phyloP scores from a whole-genome alignment of 345 rosid species.

The Brassica juncea region DNA sequence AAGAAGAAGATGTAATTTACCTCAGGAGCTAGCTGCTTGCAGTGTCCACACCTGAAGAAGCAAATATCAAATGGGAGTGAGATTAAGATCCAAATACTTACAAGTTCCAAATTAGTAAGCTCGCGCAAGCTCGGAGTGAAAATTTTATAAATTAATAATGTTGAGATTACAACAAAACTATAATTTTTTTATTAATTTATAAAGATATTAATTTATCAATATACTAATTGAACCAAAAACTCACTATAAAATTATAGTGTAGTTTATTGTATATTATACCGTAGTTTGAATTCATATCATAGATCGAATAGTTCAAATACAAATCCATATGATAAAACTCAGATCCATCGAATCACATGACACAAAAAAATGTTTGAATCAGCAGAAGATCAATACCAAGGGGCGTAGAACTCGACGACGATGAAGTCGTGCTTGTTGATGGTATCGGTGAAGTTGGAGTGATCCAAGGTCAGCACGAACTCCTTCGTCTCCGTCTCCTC shows the following conservation, averaged over 20 bases:
- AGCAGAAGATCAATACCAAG: conserved; percentile 53
- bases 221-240: too few species aligned
- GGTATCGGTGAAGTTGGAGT: conserved; percentile 83
- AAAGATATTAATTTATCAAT: too few species aligned
- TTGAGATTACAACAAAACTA: too few species aligned
- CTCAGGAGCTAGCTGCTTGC: conserved; percentile 97
- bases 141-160: too few species aligned
- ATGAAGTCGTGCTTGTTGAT: conserved; percentile 76
- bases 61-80: background rate
- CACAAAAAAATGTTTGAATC: background rate
- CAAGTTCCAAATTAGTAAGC: too few species aligned
- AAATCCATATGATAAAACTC: conserved; percentile 12
- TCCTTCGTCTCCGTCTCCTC: conserved; percentile 65
- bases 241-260: too few species aligned
- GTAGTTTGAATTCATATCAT: background rate
- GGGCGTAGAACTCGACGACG: conserved; percentile 97
- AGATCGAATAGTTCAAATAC: conserved; percentile 8
- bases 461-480: conserved; percentile 80
- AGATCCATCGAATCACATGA: conserved; percentile 19
- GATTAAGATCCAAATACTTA: too few species aligned
- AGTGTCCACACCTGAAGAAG: conserved; percentile 88
- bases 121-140: background rate
- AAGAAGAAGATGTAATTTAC: conserved; percentile 36
- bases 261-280: too few species aligned
- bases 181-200: too few species aligned